Percentiles rank a stretch among this genome's conserved stretches.
Evolutionary conservation across 2,329 filamentous ascomycete genomes (phyloP).

Genomic region (Penicillium corylophilum): DNA sequence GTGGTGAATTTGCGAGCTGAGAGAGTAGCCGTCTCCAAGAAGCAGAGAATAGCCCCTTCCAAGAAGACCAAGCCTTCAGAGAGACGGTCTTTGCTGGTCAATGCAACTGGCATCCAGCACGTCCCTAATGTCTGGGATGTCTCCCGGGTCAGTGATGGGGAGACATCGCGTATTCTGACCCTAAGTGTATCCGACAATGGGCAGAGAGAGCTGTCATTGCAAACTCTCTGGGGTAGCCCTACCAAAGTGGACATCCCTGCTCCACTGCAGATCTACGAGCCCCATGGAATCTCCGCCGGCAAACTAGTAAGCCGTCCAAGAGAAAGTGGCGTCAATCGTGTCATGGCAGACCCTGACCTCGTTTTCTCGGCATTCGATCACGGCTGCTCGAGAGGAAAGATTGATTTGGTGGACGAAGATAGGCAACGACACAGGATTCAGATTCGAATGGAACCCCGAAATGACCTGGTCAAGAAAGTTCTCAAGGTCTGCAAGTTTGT

Average conservation of each 20-base stretch:
- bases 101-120: constrained; percentile 52
- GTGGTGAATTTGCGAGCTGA: constrained; percentile 64
- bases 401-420: constrained; percentile 66
- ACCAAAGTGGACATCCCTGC: constrained; percentile 64
- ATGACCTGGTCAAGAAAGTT: constrained; percentile 60
- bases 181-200: constrained; percentile 66
- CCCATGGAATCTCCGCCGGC: constrained; percentile 58
- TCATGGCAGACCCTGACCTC: constrained; percentile 45
- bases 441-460: constrained; percentile 65
- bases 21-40: constrained; percentile 32
- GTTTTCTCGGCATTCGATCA: constrained; percentile 57
- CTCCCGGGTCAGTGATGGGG: constrained; percentile 67
- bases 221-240: constrained; percentile 72
- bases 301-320: constrained; percentile 52
- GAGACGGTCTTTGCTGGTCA: constrained; percentile 30
- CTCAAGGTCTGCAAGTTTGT: constrained; percentile 65
- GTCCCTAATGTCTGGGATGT: constrained; percentile 70
- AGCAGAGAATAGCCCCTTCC: constrained; percentile 20
- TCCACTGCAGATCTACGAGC: constrained; percentile 59
- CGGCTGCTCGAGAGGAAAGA: constrained; percentile 57
- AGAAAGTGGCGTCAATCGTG: constrained; percentile 51
- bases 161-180: constrained; percentile 67
- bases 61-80: constrained; percentile 28
- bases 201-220: constrained; percentile 65
- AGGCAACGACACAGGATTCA: constrained; percentile 64